Evolutionary conservation across 1,284 basidiomycete species (phyloP), one percentile per base, ranked within the genome.

Genomic region (Coniophora puteana): DNA sequence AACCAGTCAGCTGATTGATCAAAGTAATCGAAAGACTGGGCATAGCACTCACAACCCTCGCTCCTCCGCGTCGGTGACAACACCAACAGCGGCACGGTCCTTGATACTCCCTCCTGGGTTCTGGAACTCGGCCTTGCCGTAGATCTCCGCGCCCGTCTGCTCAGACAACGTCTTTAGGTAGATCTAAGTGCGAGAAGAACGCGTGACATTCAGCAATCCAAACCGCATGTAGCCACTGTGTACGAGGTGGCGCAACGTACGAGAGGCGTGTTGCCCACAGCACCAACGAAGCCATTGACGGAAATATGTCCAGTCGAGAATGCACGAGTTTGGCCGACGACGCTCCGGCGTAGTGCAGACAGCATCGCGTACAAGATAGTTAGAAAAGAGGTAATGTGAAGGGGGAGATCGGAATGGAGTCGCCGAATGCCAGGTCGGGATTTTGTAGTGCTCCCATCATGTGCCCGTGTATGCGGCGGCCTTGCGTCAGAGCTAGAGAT

Each of bases 71-170:
- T 96, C 87, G 48, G 73, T 74, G 41, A 99, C 71, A 41, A 99
- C 77, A 45, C 89, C 94, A 16, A 98, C 76, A 1, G 95, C 95
- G 28, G 95, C 95, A 44, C 95, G 84, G 63, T 99, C 95, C 68
- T 99, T 99, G 55, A 99, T 93, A 51, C 91, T 94, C 32, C 96
- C 96, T n/a, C 96, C 96, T 0, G 96, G 96, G 56, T 97, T 96
- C 72, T 96, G 93, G 61, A 98, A 95, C 67, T 99, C 95, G 36
- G 93, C 93, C 64, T 99, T 99, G 32, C 90, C 95, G 47, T 87
- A 82, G 46, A 99, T 92, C 46, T 83, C 82, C 47, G 82, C 85
- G n/a, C 94, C 94, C 0, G 83, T 91, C 61, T 81, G 81, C 48
- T 93, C 81, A n/a, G 93, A 96, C 18, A 97, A 73, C 22, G 69